Base-by-base conservation (phyloP, 2,329 filamentous ascomycete species). In the Calonectria naviculata region DNA sequence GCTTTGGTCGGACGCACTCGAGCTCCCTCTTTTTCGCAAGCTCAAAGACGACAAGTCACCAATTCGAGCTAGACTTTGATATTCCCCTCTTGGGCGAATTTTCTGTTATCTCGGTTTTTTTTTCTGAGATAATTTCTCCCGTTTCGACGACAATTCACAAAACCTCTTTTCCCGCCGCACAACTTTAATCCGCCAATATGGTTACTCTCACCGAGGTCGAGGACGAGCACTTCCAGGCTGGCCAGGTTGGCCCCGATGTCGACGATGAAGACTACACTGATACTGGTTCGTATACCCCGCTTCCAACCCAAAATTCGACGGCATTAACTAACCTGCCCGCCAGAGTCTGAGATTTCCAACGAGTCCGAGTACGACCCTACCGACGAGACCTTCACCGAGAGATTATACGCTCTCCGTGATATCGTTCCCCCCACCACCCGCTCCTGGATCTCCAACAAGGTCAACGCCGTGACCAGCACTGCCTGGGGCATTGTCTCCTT, bases 141-240 rank as follows among this genome's bases (percentile, higher is more conserved):
- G n/a, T 28, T 61, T 72, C 34, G 19, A 68, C 71, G 41, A 21
- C 61, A 41, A 46, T 64, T 15, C 54, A 68, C 72, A 63, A 47
- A 24, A 60, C 65, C 49, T 46, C 42, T 29, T 67, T 71, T 54
- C 46, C 24, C 38, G 29, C 31, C 61, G 58, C 54, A 34, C 63
- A 42, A 24, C 54, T 58, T 21, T 64, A 76, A 80, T 67, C 74
- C 71, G 75, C 69, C 85, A 92, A 84, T 80, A 98, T 98, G 96
- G 96, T 98, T 85, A 95, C 96, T 86, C 94, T 98, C 82, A 94
- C 95, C 83, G 96, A 98, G 89, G 96, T 98, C 81, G 93, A 97
- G 83, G 96, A 98, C 83, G 95, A 98, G 89, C 94, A 97, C 86
- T 97, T 98, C 88, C 89, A 93, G 86, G 87, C 90, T 83, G 87